These are phyloP conservation scores for Rutstroemia sp. DNA, from an alignment of 2,329 filamentous ascomycete species.

Conservation along the genomic window DNA sequence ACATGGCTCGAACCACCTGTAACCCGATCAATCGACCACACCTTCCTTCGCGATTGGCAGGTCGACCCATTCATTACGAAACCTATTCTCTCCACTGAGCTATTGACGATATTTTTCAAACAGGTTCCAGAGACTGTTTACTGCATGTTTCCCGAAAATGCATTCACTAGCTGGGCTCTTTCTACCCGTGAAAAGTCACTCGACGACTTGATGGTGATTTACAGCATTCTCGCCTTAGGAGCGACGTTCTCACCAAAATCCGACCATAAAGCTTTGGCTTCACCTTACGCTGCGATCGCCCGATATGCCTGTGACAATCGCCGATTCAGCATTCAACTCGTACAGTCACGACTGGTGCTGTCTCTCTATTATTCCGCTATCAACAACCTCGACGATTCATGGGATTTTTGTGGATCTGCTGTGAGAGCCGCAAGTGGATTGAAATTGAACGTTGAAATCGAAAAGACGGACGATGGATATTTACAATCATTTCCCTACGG, in stretches of 20 bases:
- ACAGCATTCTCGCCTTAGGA: slow-evolving; percentile 50
- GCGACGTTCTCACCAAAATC: slow-evolving; percentile 44
- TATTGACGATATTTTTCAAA: slow-evolving; percentile 50
- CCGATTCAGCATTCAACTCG: slow-evolving; percentile 52
- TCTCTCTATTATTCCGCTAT: slow-evolving; percentile 58
- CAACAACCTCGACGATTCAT: slow-evolving; percentile 51
- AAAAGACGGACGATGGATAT: slow-evolving; percentile 35
- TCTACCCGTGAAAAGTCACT: slow-evolving; percentile 38
- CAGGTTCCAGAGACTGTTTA: slow-evolving; percentile 47
- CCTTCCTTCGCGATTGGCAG: slow-evolving; percentile 21
- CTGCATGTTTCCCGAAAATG: slow-evolving; percentile 46
- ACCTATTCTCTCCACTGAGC: slow-evolving; percentile 40
- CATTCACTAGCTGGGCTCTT: slow-evolving; percentile 48
- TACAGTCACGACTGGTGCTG: slow-evolving; percentile 60
- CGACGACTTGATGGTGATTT: slow-evolving; percentile 52
- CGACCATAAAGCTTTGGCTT: slow-evolving; percentile 38
- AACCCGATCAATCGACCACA: slow-evolving; percentile 12
- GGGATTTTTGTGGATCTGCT: slow-evolving; percentile 57
- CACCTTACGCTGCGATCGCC: slow-evolving; percentile 46
- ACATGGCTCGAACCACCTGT: slow-evolving; percentile 17
- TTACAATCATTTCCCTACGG: slow-evolving; percentile 45
- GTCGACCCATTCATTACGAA: slow-evolving; percentile 46
- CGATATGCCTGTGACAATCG: slow-evolving; percentile 49
- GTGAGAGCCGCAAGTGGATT: slow-evolving; percentile 51
- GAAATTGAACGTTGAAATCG: slow-evolving; percentile 57